phyloP scores from a whole-genome alignment of 768 basidiomycete genomes.

The Podaxis carcinomalis region DNA sequence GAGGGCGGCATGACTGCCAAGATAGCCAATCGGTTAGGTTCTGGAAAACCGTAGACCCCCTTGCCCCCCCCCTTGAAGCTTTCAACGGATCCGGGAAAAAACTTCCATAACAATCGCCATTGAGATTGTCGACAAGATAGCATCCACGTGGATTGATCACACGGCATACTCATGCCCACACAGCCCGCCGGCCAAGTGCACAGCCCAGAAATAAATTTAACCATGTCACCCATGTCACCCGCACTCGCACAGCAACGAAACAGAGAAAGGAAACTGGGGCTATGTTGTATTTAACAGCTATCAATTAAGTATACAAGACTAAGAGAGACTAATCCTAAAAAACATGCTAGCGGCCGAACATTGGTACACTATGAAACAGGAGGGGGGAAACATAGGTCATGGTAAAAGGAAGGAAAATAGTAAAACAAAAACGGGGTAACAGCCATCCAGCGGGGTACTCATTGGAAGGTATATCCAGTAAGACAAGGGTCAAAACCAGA shows the following conservation, averaged over 20 bases:
- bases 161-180: background rate
- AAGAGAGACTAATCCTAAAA: background rate
- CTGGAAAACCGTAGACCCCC: too few relatives aligned
- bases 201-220: too few relatives aligned
- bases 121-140: background rate
- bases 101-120: too few relatives aligned
- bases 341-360: background rate
- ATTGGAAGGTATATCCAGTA: background rate
- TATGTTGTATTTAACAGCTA: background rate
- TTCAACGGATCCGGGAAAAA: background rate
- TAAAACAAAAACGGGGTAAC: background rate
- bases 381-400: background rate
- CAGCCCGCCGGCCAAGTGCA: too few relatives aligned
- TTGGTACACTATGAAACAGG: slow-evolving; percentile 2
- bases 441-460: background rate
- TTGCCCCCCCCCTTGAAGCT: background rate
- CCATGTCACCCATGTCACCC: too few relatives aligned
- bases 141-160: background rate
- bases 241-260: background rate
- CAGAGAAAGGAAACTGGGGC: background rate
- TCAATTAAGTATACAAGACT: background rate
- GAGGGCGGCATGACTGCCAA: background rate
- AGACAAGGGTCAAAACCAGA: background rate
- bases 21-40: background rate
- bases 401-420: background rate